Evolutionary conservation across 106 monocot species (phyloP).

Genomic region (Acorus gramineus): DNA sequence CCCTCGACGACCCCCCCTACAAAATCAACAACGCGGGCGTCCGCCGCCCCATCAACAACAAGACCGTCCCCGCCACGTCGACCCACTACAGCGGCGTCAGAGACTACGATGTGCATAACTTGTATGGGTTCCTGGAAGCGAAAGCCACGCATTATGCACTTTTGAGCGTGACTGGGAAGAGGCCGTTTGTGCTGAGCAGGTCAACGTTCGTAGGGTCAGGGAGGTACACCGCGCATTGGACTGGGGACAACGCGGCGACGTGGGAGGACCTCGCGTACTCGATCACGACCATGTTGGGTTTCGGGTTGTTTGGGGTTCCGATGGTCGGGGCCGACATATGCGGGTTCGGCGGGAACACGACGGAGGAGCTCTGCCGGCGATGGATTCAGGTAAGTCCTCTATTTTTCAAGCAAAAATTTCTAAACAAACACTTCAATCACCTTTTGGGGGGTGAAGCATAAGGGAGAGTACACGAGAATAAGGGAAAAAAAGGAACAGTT

Average conservation of each 20-base stretch:
- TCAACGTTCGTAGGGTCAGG: slow-evolving; percentile 68
- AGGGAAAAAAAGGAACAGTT: too few relatives aligned
- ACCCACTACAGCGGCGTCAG: slow-evolving; percentile 49
- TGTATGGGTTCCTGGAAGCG: slow-evolving; percentile 47
- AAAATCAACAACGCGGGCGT: slow-evolving; percentile 43
- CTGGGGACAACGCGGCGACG: slow-evolving; percentile 50
- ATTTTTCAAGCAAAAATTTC: too few relatives aligned
- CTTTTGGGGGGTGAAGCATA: too few relatives aligned
- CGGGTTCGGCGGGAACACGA: slow-evolving; percentile 48
- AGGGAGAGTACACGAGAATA: too few relatives aligned
- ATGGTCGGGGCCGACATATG: slow-evolving; percentile 86
- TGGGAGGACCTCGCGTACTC: slow-evolving; percentile 64
- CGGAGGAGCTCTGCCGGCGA: slow-evolving; percentile 49
- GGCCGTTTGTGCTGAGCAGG: slow-evolving; percentile 58
- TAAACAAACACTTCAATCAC: too few relatives aligned
- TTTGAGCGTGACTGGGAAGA: slow-evolving; percentile 29
- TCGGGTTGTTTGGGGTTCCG: slow-evolving; percentile 68
- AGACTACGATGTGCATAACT: slow-evolving; percentile 69
- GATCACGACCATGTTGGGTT: slow-evolving; percentile 47
- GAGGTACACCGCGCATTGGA: slow-evolving; percentile 62
- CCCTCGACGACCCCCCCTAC: slow-evolving; percentile 51
- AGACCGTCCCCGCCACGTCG: slow-evolving; percentile 41
- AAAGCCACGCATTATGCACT: slow-evolving; percentile 43
- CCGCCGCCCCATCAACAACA: slow-evolving; percentile 17
- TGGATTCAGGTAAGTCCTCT: slow-evolving; percentile 58